These are phyloP conservation scores for Arthrobotrys pseudoclavata DNA, from an alignment of 2,329 filamentous ascomycete species.

Conservation along the genomic window DNA sequence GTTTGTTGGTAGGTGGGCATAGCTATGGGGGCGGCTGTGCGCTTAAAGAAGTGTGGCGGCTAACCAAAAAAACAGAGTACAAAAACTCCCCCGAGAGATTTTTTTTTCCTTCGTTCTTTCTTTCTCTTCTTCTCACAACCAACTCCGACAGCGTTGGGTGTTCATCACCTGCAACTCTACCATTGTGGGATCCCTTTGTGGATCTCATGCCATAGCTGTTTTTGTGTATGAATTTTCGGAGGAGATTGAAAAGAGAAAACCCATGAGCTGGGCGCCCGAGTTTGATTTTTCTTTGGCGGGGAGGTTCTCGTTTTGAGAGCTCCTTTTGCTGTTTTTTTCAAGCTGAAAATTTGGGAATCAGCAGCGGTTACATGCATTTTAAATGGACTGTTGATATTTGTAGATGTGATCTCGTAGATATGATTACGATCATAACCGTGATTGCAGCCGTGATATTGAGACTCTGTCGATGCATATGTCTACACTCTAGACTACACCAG, in stretches of 20 bases:
- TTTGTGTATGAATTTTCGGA: conserved; percentile 29
- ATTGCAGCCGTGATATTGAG: not conserved
- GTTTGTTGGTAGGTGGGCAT: conserved; percentile 3
- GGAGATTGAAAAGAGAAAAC: conserved; percentile 58
- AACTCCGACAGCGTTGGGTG: conserved; percentile 56
- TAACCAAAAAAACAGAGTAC: not conserved
- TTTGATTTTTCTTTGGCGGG: conserved; percentile 51
- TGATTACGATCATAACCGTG: not conserved
- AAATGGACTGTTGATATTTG: not conserved
- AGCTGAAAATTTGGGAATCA: conserved; percentile 61
- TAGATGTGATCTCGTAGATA: conserved; percentile 7
- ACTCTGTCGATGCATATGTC: not conserved
- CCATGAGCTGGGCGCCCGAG: conserved; percentile 60
- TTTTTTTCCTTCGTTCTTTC: conserved; percentile 13
- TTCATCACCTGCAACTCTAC: conserved; percentile 25
- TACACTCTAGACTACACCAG: not conserved
- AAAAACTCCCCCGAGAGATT: conserved; percentile 3
- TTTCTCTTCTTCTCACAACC: conserved; percentile 34
- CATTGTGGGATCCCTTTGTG: conserved; percentile 5
- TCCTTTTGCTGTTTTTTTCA: conserved; percentile 45
- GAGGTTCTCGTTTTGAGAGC: conserved; percentile 57
- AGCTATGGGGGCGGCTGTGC: conserved; percentile 7
- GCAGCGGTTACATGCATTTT: conserved; percentile 58
- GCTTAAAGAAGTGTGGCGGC: conserved; percentile 28
- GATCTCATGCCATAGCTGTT: conserved; percentile 38